Percentiles rank a stretch among this genome's conserved stretches.
phyloP scores from a whole-genome alignment of 768 basidiomycete species.

The Hygrophoropsis aurantiaca region DNA sequence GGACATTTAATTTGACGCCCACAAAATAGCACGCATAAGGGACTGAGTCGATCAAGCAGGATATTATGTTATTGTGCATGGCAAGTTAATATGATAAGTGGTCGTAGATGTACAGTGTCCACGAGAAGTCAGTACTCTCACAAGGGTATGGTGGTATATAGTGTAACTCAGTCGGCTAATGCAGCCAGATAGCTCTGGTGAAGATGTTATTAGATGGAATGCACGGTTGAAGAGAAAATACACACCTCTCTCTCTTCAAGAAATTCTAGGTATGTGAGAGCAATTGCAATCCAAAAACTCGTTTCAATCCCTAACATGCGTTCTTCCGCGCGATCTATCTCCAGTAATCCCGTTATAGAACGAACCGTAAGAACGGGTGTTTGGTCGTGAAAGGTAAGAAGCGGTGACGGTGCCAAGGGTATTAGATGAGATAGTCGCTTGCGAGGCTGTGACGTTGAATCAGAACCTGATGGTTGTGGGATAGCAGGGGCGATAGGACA shows the following conservation, averaged over 20 bases:
- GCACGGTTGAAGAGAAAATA: slow-evolving; percentile 4
- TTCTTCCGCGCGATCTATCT: slow-evolving; percentile 59
- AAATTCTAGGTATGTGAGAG: slow-evolving; percentile 75
- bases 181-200: slow-evolving; percentile 58
- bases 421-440: slow-evolving; percentile 18
- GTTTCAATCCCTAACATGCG: slow-evolving; percentile 65
- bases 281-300: slow-evolving; percentile 76
- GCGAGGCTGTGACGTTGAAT: slow-evolving; percentile 21
- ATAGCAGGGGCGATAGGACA: slow-evolving; percentile 23
- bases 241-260: slow-evolving; percentile 76
- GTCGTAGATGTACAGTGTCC: too few species aligned
- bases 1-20: too few species aligned
- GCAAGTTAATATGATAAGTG: too few species aligned
- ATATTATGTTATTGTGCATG: too few species aligned
- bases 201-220: slow-evolving; percentile 3
- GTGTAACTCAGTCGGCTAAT: slow-evolving; percentile 37
- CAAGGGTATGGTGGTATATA: slow-evolving; percentile 5
- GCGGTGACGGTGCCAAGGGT: slow-evolving; percentile 37
- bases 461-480: slow-evolving; percentile 11
- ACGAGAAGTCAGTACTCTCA: too few species aligned
- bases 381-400: slow-evolving; percentile 69
- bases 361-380: slow-evolving; percentile 65
- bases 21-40: too few species aligned
- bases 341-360: slow-evolving; percentile 60
- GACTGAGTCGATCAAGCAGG: too few species aligned